phyloP scores from a whole-genome alignment of 345 rosid species.

The Gossypium arboreum region DNA sequence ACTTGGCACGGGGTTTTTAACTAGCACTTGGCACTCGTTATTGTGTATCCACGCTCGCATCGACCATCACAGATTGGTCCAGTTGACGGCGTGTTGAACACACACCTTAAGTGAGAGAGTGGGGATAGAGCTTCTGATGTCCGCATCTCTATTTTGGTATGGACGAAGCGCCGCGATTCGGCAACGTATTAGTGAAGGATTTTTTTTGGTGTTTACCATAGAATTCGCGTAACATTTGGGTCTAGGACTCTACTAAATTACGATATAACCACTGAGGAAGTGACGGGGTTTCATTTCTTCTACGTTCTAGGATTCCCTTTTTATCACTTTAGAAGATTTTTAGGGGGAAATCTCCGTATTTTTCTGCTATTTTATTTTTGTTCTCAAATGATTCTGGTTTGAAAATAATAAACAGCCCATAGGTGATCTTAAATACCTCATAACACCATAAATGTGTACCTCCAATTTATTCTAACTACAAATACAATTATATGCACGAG shows the following conservation, averaged over 20 bases:
- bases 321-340: not conserved
- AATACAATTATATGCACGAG: no score
- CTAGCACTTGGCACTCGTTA: not conserved
- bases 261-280: slow-evolving; percentile 1
- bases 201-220: not conserved
- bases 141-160: not conserved
- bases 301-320: not conserved
- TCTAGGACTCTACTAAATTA: not conserved
- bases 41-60: not conserved
- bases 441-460: no score
- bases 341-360: not conserved
- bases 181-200: slow-evolving; percentile 4
- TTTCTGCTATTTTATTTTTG: not conserved
- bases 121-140: not conserved
- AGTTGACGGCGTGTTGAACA: not conserved
- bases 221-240: not conserved
- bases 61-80: not conserved
- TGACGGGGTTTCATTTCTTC: not conserved
- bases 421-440: no score
- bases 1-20: not conserved
- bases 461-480: no score
- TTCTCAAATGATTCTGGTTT: no score
- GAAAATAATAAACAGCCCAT: not conserved
- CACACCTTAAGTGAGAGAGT: not conserved
- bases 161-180: slow-evolving; percentile 13